These are phyloP conservation scores for Pelargonium myrrhifolium DNA, from an alignment of 441 rosid species.

Conservation along the genomic window DNA sequence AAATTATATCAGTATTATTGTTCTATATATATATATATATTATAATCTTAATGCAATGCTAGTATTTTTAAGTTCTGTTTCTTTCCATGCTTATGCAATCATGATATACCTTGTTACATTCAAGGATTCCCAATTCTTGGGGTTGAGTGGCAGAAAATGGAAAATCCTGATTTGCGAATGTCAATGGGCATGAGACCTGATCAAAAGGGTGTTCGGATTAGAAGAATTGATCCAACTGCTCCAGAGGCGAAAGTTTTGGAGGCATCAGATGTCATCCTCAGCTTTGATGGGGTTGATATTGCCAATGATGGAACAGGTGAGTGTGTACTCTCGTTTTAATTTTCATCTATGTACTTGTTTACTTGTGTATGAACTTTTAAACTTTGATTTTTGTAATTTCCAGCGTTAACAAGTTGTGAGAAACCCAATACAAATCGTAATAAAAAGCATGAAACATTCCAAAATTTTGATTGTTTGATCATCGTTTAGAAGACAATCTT, in stretches of 20 bases:
- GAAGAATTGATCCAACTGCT: conserved; percentile 84
- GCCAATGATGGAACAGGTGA: conserved; percentile 97
- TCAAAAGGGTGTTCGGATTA: too few species aligned
- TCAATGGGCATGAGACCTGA: conserved; percentile 77
- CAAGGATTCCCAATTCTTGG: conserved; percentile 86
- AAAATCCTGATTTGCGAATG: conserved; percentile 75
- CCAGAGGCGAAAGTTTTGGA: conserved; percentile 70
- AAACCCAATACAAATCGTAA: neutral
- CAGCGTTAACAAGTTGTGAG: neutral
- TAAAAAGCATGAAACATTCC: too few species aligned
- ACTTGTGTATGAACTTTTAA: neutral
- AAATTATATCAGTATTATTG: neutral
- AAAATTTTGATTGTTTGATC: too few species aligned
- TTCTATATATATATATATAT: neutral
- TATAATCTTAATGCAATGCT: neutral
- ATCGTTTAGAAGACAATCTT: too few species aligned
- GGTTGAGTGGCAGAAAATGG: conserved; percentile 98
- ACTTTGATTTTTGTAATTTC: neutral
- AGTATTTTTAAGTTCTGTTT: neutral
- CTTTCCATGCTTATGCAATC: neutral
- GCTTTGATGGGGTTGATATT: conserved; percentile 76
- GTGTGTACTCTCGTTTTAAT: conserved; percentile 3
- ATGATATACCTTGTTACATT: neutral
- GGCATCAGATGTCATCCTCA: conserved; percentile 75
- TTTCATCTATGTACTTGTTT: neutral